Evolutionary conservation across 352 stramenopile genomes (phyloP).

Genomic region (Pythium oligandrum): DNA sequence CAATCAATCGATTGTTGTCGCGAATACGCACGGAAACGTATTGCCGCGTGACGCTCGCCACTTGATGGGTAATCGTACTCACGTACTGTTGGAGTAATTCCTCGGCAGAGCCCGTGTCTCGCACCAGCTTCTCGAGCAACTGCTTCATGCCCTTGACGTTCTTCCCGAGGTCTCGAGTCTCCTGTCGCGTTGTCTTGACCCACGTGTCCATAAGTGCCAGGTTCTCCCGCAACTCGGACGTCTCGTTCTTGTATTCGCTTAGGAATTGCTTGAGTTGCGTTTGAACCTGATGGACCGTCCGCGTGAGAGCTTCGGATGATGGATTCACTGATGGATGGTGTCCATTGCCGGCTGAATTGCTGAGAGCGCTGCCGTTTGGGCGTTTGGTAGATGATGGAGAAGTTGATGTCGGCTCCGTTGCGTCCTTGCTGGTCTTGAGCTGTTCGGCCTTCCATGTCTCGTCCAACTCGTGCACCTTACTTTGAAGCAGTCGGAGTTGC

Average conservation of each 20-base stretch:
- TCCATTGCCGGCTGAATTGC: neutral
- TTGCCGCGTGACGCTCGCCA: conserved; percentile 74
- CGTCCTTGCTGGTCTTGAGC: conserved; percentile 27
- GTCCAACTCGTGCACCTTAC: conserved; percentile 25
- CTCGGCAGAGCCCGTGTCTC: conserved; percentile 61
- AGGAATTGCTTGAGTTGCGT: conserved; percentile 34
- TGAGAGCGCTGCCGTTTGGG: neutral
- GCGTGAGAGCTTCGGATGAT: conserved; percentile 12
- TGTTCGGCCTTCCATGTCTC: conserved; percentile 19
- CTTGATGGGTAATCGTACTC: conserved; percentile 80
- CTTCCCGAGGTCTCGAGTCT: conserved; percentile 38
- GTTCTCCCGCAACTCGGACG: conserved; percentile 27
- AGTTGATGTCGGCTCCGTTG: neutral
- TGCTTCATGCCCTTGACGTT: conserved; percentile 60
- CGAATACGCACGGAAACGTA: conserved; percentile 77
- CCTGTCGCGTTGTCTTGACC: conserved; percentile 33
- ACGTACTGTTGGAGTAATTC: conserved; percentile 78
- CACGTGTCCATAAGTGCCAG: conserved; percentile 37
- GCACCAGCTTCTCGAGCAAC: conserved; percentile 74
- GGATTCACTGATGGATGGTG: neutral
- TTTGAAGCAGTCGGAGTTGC: conserved; percentile 28
- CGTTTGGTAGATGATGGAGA: neutral
- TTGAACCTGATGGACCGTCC: conserved; percentile 30
- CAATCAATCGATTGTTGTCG: conserved; percentile 77
- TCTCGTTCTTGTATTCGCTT: conserved; percentile 30